Conservation (phyloP, 176 grass and related monocot species). For the Oryza coarctata region DNA sequence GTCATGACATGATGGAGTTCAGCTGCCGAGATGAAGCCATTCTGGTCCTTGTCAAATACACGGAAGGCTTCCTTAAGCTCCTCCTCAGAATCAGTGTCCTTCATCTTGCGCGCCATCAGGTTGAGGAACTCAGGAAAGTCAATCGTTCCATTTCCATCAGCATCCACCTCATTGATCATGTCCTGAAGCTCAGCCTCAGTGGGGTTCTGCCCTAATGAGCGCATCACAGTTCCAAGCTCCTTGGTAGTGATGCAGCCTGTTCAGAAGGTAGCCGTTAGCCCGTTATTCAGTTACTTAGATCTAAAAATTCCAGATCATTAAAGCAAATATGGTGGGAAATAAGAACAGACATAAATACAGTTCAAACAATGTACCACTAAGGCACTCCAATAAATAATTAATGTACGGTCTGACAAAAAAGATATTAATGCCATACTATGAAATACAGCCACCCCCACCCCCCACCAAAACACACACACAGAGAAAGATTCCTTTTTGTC, state of each 20-base stretch:
- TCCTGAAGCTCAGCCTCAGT: conserved; percentile 55
- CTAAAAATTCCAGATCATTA: background rate
- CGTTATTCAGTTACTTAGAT: background rate
- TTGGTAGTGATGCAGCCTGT: conserved; percentile 57
- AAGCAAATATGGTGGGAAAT: background rate
- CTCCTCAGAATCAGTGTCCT: conserved; percentile 45
- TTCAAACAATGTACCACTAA: background rate
- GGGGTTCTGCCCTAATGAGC: conserved; percentile 49
- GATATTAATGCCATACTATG: background rate
- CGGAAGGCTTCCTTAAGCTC: conserved; percentile 54
- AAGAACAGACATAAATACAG: background rate
- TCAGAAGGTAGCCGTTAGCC: background rate
- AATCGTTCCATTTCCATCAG: conserved; percentile 46
- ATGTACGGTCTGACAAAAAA: background rate
- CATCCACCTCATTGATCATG: conserved; percentile 51
- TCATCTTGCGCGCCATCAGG: conserved; percentile 54
- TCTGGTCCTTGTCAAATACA: conserved; percentile 54
- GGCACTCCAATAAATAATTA: background rate
- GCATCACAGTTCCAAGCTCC: conserved; percentile 53
- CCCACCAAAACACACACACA: too few species aligned
- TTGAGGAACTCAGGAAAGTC: conserved; percentile 53
- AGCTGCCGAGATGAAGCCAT: conserved; percentile 44
- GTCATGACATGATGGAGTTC: conserved; percentile 59
- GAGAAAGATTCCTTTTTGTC: background rate
- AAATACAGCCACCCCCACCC: background rate